Evolutionary conservation across 768 basidiomycete species (phyloP).

Genomic region (Russula olivacea): DNA sequence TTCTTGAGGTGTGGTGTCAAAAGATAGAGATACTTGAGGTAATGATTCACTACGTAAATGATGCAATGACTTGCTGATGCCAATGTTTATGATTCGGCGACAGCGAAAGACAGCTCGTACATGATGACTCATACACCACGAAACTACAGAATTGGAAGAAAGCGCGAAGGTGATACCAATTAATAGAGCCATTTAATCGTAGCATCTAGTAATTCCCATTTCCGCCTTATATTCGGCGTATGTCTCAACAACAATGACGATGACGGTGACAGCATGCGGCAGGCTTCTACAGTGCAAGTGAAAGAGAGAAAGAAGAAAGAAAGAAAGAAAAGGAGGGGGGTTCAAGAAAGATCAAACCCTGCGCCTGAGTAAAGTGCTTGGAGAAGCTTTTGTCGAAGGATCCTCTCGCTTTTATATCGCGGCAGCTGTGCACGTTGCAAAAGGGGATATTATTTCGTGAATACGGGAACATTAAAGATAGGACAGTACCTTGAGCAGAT

Average conservation of each 20-base stretch:
- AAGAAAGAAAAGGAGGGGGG: neutral
- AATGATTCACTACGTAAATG: too few relatives aligned
- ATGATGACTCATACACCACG: neutral
- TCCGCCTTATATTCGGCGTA: neutral
- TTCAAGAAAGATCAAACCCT: conserved; percentile 86
- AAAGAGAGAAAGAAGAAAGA: neutral
- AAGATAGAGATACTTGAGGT: too few relatives aligned
- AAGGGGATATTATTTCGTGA: neutral
- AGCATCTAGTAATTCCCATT: neutral
- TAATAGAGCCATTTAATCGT: neutral
- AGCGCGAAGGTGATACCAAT: neutral
- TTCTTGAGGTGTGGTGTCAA: too few relatives aligned
- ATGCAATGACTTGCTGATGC: too few relatives aligned
- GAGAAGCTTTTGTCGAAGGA: conserved; percentile 68
- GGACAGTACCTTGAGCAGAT: conserved; percentile 70
- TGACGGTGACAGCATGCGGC: neutral
- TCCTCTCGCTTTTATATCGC: conserved; percentile 54
- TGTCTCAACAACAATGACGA: neutral
- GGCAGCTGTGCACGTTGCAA: conserved; percentile 48
- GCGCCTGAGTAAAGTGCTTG: conserved; percentile 84
- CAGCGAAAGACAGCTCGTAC: neutral
- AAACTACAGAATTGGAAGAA: neutral
- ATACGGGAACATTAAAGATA: neutral
- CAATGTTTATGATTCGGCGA: neutral
- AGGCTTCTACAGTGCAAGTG: neutral